Evolutionary conservation across 2,329 filamentous ascomycete genomes (phyloP).

Genomic region (Stachybotrys echinatus): DNA sequence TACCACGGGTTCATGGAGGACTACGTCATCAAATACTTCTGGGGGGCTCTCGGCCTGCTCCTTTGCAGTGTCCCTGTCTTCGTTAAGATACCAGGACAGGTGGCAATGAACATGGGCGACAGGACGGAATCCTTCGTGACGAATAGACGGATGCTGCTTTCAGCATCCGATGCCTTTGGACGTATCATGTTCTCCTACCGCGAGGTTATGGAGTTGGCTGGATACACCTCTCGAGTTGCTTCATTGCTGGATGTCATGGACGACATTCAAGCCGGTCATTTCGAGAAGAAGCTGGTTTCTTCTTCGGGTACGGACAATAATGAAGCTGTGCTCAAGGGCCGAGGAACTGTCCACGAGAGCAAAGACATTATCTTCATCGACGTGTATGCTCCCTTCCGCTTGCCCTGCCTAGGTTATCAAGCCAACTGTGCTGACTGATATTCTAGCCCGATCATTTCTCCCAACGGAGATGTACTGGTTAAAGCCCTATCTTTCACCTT

Average conservation of each 20-base stretch:
- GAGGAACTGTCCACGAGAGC: conserved; percentile 78
- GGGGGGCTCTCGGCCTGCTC: conserved; percentile 86
- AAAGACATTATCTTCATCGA: conserved; percentile 78
- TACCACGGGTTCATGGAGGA: conserved; percentile 99
- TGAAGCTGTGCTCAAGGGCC: conserved; percentile 72
- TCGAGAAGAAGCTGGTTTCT: conserved; percentile 94
- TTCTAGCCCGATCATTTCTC: conserved; percentile 78
- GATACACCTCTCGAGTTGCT: conserved; percentile 89
- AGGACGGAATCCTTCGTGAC: conserved; percentile 80
- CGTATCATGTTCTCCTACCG: conserved; percentile 98
- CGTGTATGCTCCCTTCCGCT: conserved; percentile 48
- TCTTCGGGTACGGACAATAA: conserved; percentile 79
- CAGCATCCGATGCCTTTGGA: conserved; percentile 91
- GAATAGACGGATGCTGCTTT: conserved; percentile 85
- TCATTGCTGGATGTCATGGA: conserved; percentile 90
- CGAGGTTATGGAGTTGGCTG: conserved; percentile 91
- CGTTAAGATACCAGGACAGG: conserved; percentile 77
- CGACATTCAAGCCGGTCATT: conserved; percentile 82
- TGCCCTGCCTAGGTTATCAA: background rate
- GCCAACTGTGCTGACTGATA: conserved; percentile 10
- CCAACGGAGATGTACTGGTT: conserved; percentile 90
- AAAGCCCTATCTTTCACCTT: conserved; percentile 83
- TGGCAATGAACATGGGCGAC: conserved; percentile 63
- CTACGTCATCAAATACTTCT: conserved; percentile 99
- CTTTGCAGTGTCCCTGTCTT: conserved; percentile 96